phyloP scores from a whole-genome alignment of 805 yeast species.

The Zygotorulaspora florentina region DNA sequence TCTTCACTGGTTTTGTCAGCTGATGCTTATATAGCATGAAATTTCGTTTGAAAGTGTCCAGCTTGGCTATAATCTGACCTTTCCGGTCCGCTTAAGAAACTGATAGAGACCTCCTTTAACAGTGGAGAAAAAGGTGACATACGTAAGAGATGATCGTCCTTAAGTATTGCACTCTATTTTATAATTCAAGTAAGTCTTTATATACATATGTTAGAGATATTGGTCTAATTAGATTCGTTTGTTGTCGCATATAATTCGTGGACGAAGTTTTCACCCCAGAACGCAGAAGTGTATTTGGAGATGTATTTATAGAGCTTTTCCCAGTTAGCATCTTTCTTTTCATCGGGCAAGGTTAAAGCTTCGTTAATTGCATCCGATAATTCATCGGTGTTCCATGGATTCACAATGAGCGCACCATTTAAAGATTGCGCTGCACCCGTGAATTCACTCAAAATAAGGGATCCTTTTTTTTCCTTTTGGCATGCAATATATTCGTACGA shows the following conservation, averaged over 20 bases:
- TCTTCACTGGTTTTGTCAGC: neutral
- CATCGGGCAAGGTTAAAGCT: constrained; percentile 78
- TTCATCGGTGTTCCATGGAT: constrained; percentile 98
- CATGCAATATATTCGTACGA: constrained; percentile 96
- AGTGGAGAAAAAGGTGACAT: neutral
- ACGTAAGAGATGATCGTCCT: neutral
- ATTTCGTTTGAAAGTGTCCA: neutral
- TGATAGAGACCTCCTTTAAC: no score
- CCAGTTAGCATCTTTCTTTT: constrained; percentile 74
- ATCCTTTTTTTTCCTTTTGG: constrained; percentile 80
- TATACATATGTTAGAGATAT: constrained; percentile 1
- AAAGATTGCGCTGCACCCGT: constrained; percentile 99
- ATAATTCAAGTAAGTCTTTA: neutral
- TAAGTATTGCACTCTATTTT: neutral
- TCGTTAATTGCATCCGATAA: constrained; percentile 80
- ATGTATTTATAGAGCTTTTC: constrained; percentile 81
- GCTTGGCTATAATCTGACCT: no score
- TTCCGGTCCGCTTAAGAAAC: no score
- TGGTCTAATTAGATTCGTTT: constrained; percentile 4
- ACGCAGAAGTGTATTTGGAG: constrained; percentile 88
- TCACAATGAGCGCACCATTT: constrained; percentile 89
- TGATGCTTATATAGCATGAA: neutral
- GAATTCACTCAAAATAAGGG: constrained; percentile 84
- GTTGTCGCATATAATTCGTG: constrained; percentile 61
- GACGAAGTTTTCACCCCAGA: constrained; percentile 96